Percentiles rank a stretch among this genome's conserved stretches.
phyloP scores from a whole-genome alignment of 768 basidiomycete genomes.

The Suillus decipiens region DNA sequence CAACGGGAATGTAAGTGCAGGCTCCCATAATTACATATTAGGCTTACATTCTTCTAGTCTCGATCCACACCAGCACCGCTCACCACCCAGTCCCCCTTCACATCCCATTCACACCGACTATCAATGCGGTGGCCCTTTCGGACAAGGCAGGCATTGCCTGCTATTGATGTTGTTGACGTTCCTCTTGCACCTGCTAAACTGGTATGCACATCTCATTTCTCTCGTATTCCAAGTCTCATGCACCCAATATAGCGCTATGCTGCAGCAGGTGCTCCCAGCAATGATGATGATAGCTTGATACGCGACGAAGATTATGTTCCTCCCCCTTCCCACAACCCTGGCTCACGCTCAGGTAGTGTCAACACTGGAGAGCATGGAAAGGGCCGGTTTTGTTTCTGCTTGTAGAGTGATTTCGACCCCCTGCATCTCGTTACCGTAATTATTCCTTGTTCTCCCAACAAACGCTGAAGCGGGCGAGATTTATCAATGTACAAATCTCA shows the following conservation, averaged over 20 bases:
- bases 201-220: not conserved
- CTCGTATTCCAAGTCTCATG: not conserved
- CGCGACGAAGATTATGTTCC: not conserved
- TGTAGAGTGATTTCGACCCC: not conserved
- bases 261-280: not conserved
- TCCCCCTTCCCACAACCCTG: not conserved
- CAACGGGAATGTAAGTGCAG: not conserved
- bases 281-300: not conserved
- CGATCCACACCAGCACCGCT: not conserved
- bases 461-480: no score
- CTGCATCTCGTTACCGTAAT: no score
- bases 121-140: not conserved
- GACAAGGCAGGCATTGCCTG: not conserved
- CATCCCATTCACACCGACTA: not conserved
- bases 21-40: not conserved
- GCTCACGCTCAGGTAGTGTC: no score
- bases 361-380: not conserved
- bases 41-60: not conserved
- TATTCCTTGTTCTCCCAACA: no score
- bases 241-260: not conserved
- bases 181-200: not conserved
- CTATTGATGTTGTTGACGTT: not conserved
- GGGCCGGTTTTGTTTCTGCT: not conserved
- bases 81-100: not conserved
- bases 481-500: no score